Conservation (phyloP, 2,329 filamentous ascomycete species). For the Talaromyces albobiverticillius region DNA sequence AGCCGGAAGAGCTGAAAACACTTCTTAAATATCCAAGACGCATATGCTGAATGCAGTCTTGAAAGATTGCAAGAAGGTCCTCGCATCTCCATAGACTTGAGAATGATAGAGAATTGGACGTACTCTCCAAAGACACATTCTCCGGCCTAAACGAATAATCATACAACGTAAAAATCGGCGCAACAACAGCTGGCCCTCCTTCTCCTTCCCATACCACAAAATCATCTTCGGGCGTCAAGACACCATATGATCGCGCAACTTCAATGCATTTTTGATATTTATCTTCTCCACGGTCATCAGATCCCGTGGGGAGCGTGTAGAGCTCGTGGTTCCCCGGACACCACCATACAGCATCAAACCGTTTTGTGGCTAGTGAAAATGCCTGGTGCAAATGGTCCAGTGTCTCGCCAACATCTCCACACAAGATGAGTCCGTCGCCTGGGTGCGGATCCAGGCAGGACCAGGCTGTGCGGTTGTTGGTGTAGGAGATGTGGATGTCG, state of each 20-base stretch:
- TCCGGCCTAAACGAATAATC: conserved; percentile 14
- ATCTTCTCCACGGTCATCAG: conserved; percentile 5
- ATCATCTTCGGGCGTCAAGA: conserved; percentile 13
- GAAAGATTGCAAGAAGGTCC: too few relatives aligned
- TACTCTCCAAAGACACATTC: conserved; percentile 10
- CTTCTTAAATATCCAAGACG: background rate
- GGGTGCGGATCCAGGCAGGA: conserved; percentile 13
- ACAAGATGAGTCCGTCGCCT: conserved; percentile 13
- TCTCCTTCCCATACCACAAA: conserved; percentile 13
- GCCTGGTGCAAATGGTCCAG: conserved; percentile 12
- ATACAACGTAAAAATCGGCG: conserved; percentile 14
- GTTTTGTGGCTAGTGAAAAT: conserved; percentile 9
- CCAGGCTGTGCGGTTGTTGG: conserved; percentile 10
- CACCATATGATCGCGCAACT: conserved; percentile 8
- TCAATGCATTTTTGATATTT: conserved; percentile 15
- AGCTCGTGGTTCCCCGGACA: conserved; percentile 15
- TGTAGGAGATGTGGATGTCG: conserved; percentile 11
- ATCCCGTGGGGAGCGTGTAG: conserved; percentile 10
- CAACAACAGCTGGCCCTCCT: conserved; percentile 12
- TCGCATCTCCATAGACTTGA: background rate
- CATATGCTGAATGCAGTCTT: background rate
- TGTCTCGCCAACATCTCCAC: conserved; percentile 13
- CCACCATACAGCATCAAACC: conserved; percentile 15
- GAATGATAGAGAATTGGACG: background rate
- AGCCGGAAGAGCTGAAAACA: background rate